A percentile compares a stretch with the other conserved stretches of the same genome.
Evolutionary conservation across 129 eudicot species (phyloP).

Genomic region (Artemisia argyi): DNA sequence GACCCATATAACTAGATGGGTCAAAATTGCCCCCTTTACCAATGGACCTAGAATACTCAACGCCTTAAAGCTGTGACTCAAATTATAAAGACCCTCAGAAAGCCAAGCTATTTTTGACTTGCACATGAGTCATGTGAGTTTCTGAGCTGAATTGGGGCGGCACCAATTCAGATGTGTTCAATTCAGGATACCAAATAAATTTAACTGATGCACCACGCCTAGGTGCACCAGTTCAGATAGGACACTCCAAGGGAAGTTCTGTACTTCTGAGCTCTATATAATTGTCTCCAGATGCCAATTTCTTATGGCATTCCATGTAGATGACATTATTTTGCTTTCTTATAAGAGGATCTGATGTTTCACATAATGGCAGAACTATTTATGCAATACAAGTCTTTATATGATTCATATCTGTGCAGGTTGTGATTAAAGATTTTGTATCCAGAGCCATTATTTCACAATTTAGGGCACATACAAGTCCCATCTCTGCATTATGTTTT

Average conservation of each 20-base stretch:
- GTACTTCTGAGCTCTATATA: not conserved
- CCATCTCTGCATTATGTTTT: conserved; percentile 90
- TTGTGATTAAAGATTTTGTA: conserved; percentile 77
- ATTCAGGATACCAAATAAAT: not conserved
- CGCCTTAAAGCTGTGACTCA: too few species aligned
- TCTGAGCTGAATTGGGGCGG: too few species aligned
- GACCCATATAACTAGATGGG: too few species aligned
- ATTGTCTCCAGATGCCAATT: not conserved
- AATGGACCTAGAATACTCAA: too few species aligned
- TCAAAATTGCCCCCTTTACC: too few species aligned
- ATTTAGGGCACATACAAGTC: conserved; percentile 90
- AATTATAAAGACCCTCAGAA: too few species aligned
- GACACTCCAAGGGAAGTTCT: not conserved
- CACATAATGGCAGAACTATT: not conserved
- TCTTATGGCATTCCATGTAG: not conserved
- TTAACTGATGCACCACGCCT: too few species aligned
- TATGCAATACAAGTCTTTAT: conserved; percentile 4
- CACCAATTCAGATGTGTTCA: not conserved
- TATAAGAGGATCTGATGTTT: not conserved
- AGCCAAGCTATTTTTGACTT: too few species aligned
- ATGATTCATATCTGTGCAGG: conserved; percentile 44
- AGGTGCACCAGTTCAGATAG: too few species aligned
- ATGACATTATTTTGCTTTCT: not conserved
- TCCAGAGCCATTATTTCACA: conserved; percentile 73
- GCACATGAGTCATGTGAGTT: too few species aligned